A percentile compares a stretch with the other conserved stretches of the same genome.
These are phyloP conservation scores for Taiwanofungus camphoratus DNA, from an alignment of 1,284 basidiomycete genomes.

Conservation along the genomic window DNA sequence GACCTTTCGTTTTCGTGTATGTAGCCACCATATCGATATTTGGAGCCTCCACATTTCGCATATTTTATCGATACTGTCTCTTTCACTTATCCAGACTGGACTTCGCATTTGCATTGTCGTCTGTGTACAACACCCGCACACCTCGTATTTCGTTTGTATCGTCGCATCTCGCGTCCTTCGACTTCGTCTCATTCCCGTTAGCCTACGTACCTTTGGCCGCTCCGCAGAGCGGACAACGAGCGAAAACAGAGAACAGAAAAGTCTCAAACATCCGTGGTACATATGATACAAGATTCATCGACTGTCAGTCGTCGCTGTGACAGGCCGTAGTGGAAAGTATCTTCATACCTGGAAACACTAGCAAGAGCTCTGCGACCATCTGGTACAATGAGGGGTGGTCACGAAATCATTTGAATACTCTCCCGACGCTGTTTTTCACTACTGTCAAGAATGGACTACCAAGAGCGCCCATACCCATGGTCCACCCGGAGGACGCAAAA, in stretches of 20 bases:
- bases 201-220: slow-evolving; percentile 16
- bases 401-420: slow-evolving; percentile 44
- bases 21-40: slow-evolving; percentile 7
- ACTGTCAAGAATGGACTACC: slow-evolving; percentile 76
- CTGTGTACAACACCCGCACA: slow-evolving; percentile 14
- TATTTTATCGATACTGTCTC: slow-evolving; percentile 5
- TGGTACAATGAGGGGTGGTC: no score
- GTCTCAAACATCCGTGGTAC: slow-evolving; percentile 1
- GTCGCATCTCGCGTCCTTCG: no score
- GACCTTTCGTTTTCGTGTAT: slow-evolving; percentile 1
- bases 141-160: slow-evolving; percentile 13
- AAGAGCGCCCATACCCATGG: slow-evolving; percentile 62
- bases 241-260: slow-evolving; percentile 11
- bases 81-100: slow-evolving; percentile 14
- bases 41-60: slow-evolving; percentile 6
- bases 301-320: no score
- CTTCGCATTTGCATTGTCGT: slow-evolving; percentile 14
- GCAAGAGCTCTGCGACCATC: no score
- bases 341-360: no score
- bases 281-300: no score
- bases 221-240: slow-evolving; percentile 26
- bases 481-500: slow-evolving; percentile 58
- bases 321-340: no score
- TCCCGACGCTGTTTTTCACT: slow-evolving; percentile 77
- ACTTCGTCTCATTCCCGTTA: no score